Conservation (phyloP, 1,139 yeast genomes). For the Suhomyces wounanorum region DNA sequence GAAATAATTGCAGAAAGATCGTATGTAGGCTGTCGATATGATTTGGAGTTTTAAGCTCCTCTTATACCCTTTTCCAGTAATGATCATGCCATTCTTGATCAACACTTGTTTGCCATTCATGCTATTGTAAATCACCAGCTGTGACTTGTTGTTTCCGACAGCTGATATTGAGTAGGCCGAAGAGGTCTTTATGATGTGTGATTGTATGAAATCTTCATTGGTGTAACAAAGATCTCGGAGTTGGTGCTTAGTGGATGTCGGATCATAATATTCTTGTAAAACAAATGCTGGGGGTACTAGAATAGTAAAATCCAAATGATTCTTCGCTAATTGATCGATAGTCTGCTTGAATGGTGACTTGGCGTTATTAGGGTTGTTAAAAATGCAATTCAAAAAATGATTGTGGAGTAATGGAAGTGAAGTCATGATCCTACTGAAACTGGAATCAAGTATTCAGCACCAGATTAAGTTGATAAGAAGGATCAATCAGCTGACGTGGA, state of each 20-base stretch:
- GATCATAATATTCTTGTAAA: constrained; percentile 54
- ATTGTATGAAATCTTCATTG: constrained; percentile 65
- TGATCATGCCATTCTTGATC: constrained; percentile 56
- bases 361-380: constrained; percentile 62
- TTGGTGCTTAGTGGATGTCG: constrained; percentile 36
- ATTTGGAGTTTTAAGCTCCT: constrained; percentile 49
- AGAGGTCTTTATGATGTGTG: constrained; percentile 60
- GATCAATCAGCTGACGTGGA: background rate
- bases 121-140: constrained; percentile 54
- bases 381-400: constrained; percentile 66
- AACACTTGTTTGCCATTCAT: constrained; percentile 60
- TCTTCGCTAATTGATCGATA: constrained; percentile 38
- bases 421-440: background rate
- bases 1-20: constrained; percentile 49
- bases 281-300: constrained; percentile 61
- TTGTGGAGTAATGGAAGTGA: constrained; percentile 50
- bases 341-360: constrained; percentile 54
- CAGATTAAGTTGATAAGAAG: background rate
- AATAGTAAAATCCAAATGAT: constrained; percentile 54
- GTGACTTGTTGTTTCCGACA: constrained; percentile 42
- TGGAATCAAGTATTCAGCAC: background rate
- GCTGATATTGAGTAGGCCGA: constrained; percentile 38
- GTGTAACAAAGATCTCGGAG: constrained; percentile 58
- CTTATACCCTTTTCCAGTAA: constrained; percentile 61
- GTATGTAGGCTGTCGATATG: constrained; percentile 42